phyloP scores from a whole-genome alignment of 1,139 yeast genomes.

The Suhomyces bolitotheri region DNA sequence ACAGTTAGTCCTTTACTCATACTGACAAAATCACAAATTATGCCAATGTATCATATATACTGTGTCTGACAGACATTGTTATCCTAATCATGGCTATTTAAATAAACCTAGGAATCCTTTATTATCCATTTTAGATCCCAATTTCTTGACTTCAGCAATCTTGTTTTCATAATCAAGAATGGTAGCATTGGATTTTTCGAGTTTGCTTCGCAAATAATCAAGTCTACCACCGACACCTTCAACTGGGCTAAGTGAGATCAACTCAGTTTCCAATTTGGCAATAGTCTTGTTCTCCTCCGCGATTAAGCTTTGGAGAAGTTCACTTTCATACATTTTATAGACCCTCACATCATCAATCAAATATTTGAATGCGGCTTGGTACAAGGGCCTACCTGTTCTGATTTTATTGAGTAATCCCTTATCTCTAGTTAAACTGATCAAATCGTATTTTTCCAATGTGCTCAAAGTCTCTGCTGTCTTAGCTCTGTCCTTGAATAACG shows the following conservation, averaged over 20 bases:
- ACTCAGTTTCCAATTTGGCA: constrained; percentile 65
- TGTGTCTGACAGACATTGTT: no score
- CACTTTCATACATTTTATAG: constrained; percentile 63
- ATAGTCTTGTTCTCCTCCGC: constrained; percentile 66
- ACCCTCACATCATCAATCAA: constrained; percentile 60
- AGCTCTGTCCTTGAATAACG: constrained; percentile 65
- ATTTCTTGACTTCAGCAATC: constrained; percentile 21
- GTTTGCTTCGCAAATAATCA: constrained; percentile 64
- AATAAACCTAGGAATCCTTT: constrained; percentile 16
- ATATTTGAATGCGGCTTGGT: constrained; percentile 72
- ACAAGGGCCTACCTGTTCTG: constrained; percentile 82
- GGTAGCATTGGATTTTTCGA: constrained; percentile 54
- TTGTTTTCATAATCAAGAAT: constrained; percentile 44
- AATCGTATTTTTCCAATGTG: constrained; percentile 76
- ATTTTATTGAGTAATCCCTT: constrained; percentile 73
- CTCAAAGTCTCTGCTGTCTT: constrained; percentile 52
- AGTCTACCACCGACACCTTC: constrained; percentile 60
- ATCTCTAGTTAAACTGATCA: constrained; percentile 66
- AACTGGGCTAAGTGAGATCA: constrained; percentile 53
- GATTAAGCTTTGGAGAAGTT: constrained; percentile 55
- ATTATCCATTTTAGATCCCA: constrained; percentile 7
- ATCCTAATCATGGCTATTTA: background rate
- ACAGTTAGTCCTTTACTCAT: no score
- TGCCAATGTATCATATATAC: background rate
- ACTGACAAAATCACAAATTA: background rate